Evolutionary conservation across 1,284 basidiomycete species (phyloP).

Genomic region (Hemileia vastatrix): DNA sequence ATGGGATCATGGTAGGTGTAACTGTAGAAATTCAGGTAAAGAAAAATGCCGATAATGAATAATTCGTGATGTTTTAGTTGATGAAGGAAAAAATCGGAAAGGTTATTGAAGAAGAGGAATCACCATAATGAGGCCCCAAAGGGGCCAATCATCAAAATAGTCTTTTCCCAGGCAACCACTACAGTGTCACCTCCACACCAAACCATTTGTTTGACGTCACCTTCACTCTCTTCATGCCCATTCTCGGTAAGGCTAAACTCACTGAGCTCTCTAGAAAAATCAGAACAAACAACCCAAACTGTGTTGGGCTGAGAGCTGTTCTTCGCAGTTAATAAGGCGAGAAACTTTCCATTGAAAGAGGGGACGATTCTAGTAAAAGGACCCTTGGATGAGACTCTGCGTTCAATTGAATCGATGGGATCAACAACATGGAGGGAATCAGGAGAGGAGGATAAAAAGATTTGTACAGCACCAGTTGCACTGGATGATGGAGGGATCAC

Average conservation of each 20-base stretch:
- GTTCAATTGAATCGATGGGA: slow-evolving; percentile 4
- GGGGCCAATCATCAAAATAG: slow-evolving; percentile 77
- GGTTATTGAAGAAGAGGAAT: background rate
- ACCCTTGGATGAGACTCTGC: slow-evolving; percentile 63
- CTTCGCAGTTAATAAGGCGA: slow-evolving; percentile 65
- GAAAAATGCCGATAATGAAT: background rate
- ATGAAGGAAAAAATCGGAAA: background rate
- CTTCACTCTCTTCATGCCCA: slow-evolving; percentile 30
- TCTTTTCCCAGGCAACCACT: slow-evolving; percentile 69
- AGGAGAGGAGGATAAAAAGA: background rate
- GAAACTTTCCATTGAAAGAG: slow-evolving; percentile 85
- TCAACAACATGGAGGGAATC: background rate
- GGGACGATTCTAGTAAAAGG: slow-evolving; percentile 78
- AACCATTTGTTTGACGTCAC: slow-evolving; percentile 54
- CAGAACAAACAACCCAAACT: slow-evolving; percentile 84
- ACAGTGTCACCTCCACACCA: slow-evolving; percentile 98
- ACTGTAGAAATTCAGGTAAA: slow-evolving; percentile 47
- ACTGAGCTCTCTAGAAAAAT: slow-evolving; percentile 78
- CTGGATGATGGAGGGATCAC: slow-evolving; percentile 10
- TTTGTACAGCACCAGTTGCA: slow-evolving; percentile 5
- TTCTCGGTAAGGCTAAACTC: slow-evolving; percentile 57
- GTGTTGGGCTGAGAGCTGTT: slow-evolving; percentile 46
- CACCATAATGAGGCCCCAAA: slow-evolving; percentile 56
- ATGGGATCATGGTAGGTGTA: slow-evolving; percentile 69
- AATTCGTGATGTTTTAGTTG: no score